Evolutionary conservation across 768 basidiomycete species (phyloP).

Genomic region (Hygrocybe coccinea): DNA sequence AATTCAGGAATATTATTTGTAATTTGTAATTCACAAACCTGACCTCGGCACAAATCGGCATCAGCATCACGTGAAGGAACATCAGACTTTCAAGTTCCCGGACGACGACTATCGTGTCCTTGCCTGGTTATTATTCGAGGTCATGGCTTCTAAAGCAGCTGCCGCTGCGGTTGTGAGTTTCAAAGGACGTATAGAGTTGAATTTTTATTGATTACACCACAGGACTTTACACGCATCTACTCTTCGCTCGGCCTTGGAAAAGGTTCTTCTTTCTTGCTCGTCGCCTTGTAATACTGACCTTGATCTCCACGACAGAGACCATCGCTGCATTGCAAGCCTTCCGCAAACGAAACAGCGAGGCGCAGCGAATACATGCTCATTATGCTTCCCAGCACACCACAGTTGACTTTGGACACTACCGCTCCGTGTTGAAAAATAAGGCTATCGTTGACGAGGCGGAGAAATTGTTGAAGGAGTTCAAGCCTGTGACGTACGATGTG

Average conservation of each 20-base stretch:
- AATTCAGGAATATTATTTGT: too few species aligned
- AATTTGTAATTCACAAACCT: too few species aligned
- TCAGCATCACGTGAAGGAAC: too few species aligned
- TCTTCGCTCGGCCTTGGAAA: slow-evolving; percentile 79
- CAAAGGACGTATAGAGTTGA: not conserved
- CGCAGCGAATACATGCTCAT: slow-evolving; percentile 65
- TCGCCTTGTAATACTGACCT: slow-evolving; percentile 1
- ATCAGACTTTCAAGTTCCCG: too few species aligned
- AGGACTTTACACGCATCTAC: slow-evolving; percentile 86
- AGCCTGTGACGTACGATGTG: slow-evolving; percentile 93
- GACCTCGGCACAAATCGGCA: too few species aligned
- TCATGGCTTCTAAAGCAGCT: slow-evolving; percentile 15
- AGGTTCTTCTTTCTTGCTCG: slow-evolving; percentile 43
- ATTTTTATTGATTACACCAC: slow-evolving; percentile 10
- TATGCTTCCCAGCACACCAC: slow-evolving; percentile 70
- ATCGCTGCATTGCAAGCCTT: slow-evolving; percentile 87
- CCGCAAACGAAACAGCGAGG: slow-evolving; percentile 92
- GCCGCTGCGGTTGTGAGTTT: slow-evolving; percentile 13
- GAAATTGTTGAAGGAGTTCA: slow-evolving; percentile 82
- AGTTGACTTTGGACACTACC: slow-evolving; percentile 89
- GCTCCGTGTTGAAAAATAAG: slow-evolving; percentile 86
- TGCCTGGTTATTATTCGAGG: too few species aligned
- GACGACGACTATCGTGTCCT: too few species aligned
- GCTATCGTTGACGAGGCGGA: slow-evolving; percentile 89
- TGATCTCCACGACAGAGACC: slow-evolving; percentile 56